Percentiles rank a stretch among this genome's conserved stretches.
Conservation (phyloP, 2,329 filamentous ascomycete species). For the Boeremia lycopersici region DNA sequence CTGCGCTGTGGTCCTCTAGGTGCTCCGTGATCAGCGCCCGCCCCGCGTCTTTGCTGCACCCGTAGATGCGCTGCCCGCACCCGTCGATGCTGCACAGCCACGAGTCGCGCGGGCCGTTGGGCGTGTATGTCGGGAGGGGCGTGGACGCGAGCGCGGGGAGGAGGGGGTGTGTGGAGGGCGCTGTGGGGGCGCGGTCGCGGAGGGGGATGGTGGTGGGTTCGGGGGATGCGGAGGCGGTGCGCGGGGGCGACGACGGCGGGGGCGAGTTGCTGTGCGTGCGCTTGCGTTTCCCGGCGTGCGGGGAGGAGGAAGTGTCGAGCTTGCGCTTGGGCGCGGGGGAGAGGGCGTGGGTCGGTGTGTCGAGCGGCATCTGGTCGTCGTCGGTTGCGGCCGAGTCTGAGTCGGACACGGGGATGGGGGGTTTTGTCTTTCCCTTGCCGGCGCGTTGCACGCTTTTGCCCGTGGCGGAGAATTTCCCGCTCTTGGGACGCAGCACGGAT, state of each 20-base stretch:
- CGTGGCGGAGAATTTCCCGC: conserved; percentile 45
- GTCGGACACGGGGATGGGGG: conserved; percentile 17
- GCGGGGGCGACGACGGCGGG: conserved; percentile 30
- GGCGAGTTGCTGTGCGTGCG: conserved; percentile 32
- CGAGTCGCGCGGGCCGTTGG: conserved; percentile 63
- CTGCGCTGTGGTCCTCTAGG: conserved; percentile 64
- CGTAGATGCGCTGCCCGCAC: conserved; percentile 68
- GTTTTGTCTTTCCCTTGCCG: conserved; percentile 35
- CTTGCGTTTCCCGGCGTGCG: conserved; percentile 33
- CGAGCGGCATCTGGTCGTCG: conserved; percentile 32
- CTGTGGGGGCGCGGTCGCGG: conserved; percentile 23
- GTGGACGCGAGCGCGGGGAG: conserved; percentile 33
- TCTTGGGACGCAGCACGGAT: conserved; percentile 46
- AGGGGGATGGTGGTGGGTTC: conserved; percentile 35
- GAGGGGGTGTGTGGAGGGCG: conserved; percentile 13
- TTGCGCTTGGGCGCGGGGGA: conserved; percentile 41
- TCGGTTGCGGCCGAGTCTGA: conserved; percentile 24
- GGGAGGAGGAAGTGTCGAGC: conserved; percentile 19
- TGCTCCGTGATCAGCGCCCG: conserved; percentile 66
- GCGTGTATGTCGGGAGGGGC: conserved; percentile 40
- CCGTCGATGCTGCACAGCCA: conserved; percentile 71
- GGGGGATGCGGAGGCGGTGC: conserved; percentile 19
- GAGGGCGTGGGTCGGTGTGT: conserved; percentile 38
- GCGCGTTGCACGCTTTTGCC: conserved; percentile 29
- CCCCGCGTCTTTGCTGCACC: conserved; percentile 62